Evolutionary conservation across 2,329 filamentous ascomycete species (phyloP), one percentile per base, ranked within the genome.

Genomic region (Laburnicola sp.): DNA sequence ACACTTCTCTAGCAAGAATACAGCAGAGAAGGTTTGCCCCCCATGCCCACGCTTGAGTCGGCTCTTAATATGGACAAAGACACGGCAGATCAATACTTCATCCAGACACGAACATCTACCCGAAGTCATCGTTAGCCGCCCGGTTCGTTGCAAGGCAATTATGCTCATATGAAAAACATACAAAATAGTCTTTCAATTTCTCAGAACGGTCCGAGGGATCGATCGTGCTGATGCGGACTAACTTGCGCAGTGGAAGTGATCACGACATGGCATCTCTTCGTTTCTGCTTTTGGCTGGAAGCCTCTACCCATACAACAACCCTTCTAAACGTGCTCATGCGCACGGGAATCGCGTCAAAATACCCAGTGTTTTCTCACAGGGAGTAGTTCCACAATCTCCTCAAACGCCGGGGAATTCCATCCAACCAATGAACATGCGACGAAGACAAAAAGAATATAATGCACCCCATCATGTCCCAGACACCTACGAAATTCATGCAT

Each of bases 401-500:
- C 16, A 16, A 16, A 16, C 16, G 16, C 16, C 16, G 16, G 16
- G 16, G 16, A 16, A 16, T 16, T 16, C 16, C 16, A 16, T 16
- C 16, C 16, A 16, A 16, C 16, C 16, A 16, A 16, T 16, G 16
- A 16, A 16, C 16, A 16, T 16, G 16, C 16, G 16, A 16, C 16
- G 16, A 16, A 16, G 16, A 16, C 16, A 16, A 16, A 16, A 16
- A 16, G 16, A 16, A 16, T 16, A 16, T 16, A 16, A 16, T 16
- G 16, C 16, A 16, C 16, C 16, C 16, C 16, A 16, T 16, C 16
- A 16, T 16, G 16, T 16, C 16, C 16, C 28, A 30, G 10, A 30
- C 10, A 10, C 45, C 50, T 23, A n/a, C 43, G 34, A 16, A 30
- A 56, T 36, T 64, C 57, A 73, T 16, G 71, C 70, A 59, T 72